Evolutionary conservation across 352 stramenopile genomes (phyloP), one percentile per base, ranked within the genome.

Genomic region (Phytophthora palmivora): DNA sequence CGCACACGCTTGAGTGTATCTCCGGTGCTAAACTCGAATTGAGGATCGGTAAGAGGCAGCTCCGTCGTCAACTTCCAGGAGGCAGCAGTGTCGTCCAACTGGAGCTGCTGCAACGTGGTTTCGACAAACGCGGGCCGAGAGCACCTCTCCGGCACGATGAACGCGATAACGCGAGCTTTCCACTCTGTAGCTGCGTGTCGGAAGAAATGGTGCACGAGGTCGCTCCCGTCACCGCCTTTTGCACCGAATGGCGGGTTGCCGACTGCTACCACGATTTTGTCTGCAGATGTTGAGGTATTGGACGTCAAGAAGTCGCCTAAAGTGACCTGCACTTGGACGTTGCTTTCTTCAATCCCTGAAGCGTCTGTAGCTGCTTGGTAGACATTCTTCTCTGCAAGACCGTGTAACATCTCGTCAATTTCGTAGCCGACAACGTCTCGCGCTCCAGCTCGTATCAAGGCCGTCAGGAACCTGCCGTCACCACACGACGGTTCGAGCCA

Each of bases 401-500:
- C 26, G 4, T 70, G 72, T 39, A 86, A 24, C 0, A 10, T 51
- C 9, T 61, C 44, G 44, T 94, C 85, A 26, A 94, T 71, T 48
- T 94, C 85, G 24, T 78, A 89, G 10, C 72, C 85, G 12, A 88
- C 16, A 19, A 94, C 71, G 16, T 64, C 54, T 3, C 36, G 69
- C 3, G 72, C 82, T 18, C 83, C 79, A 26, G 59, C 55, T 21
- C 45, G 60, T 3, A 82, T n/a, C 2, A 94, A 55, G 7, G 70
- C 70, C 1, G 61, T 39, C 0, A 90, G 51, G 22, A 94, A 78
- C 34, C 82, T 68, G 0, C 82, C 85, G 48, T 91, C 78, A 18
- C 85, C 85, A 52, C 82, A 94, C 19, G 82, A 92, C 10, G 85
- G 85, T 49, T 94, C 85, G 15, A 94, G 70, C 76, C 79, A 92